Base-by-base conservation (phyloP, 306 rosid species). In the Pterocarpus macrocarpus region DNA sequence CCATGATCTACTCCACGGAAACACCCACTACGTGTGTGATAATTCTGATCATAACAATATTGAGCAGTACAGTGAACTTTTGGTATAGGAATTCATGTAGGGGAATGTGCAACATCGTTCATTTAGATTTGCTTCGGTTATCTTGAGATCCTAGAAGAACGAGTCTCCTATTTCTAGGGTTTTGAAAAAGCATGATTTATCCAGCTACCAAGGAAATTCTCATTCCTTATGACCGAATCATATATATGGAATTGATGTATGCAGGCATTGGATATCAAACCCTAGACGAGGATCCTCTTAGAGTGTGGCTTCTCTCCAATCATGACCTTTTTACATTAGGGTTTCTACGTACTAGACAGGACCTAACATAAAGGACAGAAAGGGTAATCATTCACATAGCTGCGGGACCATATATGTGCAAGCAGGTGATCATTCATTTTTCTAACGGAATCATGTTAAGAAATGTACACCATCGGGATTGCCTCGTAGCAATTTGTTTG, bases 361-460 rank as follows among this genome's bases (percentile, higher is more conserved):
- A 35, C 64, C 84, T 76, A 86, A 81, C 84, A 66, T 47, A 55
- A 86, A 83, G 86, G 86, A 84, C 79, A 77, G 15, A 83, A 81
- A 76, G 62, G 70, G 75, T 17, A 80, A 86, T 77, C 61, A 81
- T 80, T 78, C 79, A 81, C 77, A 81, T 81, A 84, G 88, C 44
- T 84, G 86, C 80, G 86, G 88, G 90, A 78, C 86, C 88, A 84
- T 73, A 73, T 83, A 73, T 81, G 76, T 72, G 79, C 57, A 87
- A 73, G 77, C 71, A 83, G 62, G 76, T 57, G 56, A 73, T 86
- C 76, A 77, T 84, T 81, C 82, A 78, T 68, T 69, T 78, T 80
- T 80, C 64, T 71, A 69, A 79, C 66, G 82, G 62, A 84, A 81
- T 84, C 70, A 74, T 84, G 88, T 79, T 69, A 87, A 78, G 74